Evolutionary conservation across 2,329 filamentous ascomycete species (phyloP).

Genomic region (Atkinsonella texensis): DNA sequence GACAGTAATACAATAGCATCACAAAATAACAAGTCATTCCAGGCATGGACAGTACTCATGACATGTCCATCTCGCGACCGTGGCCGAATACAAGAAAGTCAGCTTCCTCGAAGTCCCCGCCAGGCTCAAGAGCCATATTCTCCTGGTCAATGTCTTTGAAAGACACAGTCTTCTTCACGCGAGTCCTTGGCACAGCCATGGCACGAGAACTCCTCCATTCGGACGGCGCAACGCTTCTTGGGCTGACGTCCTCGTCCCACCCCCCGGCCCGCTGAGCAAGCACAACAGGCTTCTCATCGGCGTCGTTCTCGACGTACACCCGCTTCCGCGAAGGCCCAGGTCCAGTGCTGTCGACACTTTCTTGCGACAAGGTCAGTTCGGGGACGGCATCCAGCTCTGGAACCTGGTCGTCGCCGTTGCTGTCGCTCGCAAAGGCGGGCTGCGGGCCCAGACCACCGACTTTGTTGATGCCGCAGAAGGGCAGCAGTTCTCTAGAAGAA

Average conservation of each 20-base stretch:
- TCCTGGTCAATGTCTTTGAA: conserved; percentile 28
- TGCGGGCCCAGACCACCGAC: conserved; percentile 57
- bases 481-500: conserved; percentile 50
- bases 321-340: conserved; percentile 33
- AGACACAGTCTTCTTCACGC: conserved; percentile 14
- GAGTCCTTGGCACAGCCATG: conserved; percentile 35
- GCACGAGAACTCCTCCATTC: conserved; percentile 29
- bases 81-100: conserved; percentile 43
- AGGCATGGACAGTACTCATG: background rate
- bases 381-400: conserved; percentile 30
- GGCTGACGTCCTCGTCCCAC: conserved; percentile 27
- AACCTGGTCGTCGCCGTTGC: conserved; percentile 15
- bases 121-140: conserved; percentile 29
- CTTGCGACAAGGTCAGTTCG: conserved; percentile 42
- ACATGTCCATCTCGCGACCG: conserved; percentile 30
- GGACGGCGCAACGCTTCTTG: conserved; percentile 25
- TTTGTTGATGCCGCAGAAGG: conserved; percentile 72
- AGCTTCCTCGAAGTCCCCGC: conserved; percentile 56
- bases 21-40: background rate
- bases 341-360: conserved; percentile 31
- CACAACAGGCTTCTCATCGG: conserved; percentile 12
- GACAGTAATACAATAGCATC: background rate
- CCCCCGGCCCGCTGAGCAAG: conserved; percentile 10
- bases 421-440: conserved; percentile 24
- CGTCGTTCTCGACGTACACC: conserved; percentile 31